Evolutionary conservation across 2,329 filamentous ascomycete genomes (phyloP), one percentile per base, ranked within the genome.

Genomic region (Paecilomyces formosus): DNA sequence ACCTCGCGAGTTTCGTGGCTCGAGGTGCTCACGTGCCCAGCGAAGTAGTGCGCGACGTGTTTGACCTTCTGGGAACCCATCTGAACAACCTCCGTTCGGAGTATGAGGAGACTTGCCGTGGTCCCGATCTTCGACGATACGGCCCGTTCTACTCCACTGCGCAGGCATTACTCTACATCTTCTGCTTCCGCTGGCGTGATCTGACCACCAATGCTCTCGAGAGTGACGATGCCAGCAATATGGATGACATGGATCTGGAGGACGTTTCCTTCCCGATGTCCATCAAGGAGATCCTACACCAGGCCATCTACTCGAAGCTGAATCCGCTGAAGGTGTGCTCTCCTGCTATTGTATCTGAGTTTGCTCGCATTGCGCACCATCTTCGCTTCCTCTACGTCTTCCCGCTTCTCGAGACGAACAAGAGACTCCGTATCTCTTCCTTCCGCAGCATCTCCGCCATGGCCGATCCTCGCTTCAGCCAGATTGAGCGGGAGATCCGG

Each of bases 151-250:
- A 97, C 72, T 87, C 89, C 18, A 85, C 92, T 54, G 86, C 89
- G n/a, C 92, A 97, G 73, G 92, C 92, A 1, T 80, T 95, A 2
- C 83, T 97, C 24, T 97, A 97, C 77, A 93, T 96, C 60, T 97
- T 96, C 76, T 99, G 94, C 79, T 99, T 99, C 80, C 87, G 94
- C 57, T 99, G 94, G 94, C 88, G 91, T 61, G 93, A 97, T 68
- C 81, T 99, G 53, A 88, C 83, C 1, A 83, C 82, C 3, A 83
- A 88, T 13, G 76, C 82, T 13, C 70, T 72, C 24, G 78, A 82
- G 24, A 78, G 80, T 51, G 81, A 85, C 55, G 71, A 83, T 1
- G 81, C 86, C 15, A 75, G 80, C 53, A 75, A 76, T 54, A 73
- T 80, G n/a, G 76, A 82, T 50, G 81, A 85, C 51, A 76, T 81